phyloP scores from a whole-genome alignment of 768 basidiomycete genomes.

The Hygrocybe coccinea region DNA sequence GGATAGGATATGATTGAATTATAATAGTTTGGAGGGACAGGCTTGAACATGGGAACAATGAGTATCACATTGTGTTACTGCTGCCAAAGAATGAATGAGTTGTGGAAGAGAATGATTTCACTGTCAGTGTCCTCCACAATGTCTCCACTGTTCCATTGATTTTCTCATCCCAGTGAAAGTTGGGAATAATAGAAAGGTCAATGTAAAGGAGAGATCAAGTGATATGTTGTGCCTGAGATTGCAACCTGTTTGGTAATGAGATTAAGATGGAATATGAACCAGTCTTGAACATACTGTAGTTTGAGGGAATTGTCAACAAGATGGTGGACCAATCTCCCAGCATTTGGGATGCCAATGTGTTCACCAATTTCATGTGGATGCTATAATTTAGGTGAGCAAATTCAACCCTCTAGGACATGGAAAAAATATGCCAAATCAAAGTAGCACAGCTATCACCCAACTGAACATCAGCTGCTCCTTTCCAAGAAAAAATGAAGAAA shows the following conservation, averaged over 20 bases:
- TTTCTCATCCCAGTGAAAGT: too few relatives aligned
- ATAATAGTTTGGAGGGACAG: constrained; percentile 97
- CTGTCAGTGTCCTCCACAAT: too few relatives aligned
- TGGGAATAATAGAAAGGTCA: constrained; percentile 88
- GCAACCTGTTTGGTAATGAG: constrained; percentile 48
- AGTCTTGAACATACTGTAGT: constrained; percentile 55
- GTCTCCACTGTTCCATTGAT: too few relatives aligned
- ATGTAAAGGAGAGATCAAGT: constrained; percentile 89
- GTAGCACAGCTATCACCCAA: constrained; percentile 65
- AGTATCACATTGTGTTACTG: constrained; percentile 93
- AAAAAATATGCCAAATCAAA: constrained; percentile 65
- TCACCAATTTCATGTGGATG: constrained; percentile 91
- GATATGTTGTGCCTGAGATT: constrained; percentile 95
- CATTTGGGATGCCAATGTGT: constrained; percentile 88
- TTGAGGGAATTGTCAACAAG: constrained; percentile 97
- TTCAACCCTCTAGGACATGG: background rate
- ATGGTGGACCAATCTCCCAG: constrained; percentile 85
- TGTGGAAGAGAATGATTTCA: constrained; percentile 94
- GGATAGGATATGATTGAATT: constrained; percentile 89
- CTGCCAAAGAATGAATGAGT: constrained; percentile 86
- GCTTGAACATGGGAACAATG: constrained; percentile 95
- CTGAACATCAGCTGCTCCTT: background rate
- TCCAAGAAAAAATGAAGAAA: too few relatives aligned
- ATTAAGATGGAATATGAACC: too few relatives aligned
- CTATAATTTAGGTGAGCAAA: too few relatives aligned